A percentile compares a stretch with the other conserved stretches of the same genome.
Evolutionary conservation across 306 rosid genomes (phyloP).

Genomic region (Vicia sativa): DNA sequence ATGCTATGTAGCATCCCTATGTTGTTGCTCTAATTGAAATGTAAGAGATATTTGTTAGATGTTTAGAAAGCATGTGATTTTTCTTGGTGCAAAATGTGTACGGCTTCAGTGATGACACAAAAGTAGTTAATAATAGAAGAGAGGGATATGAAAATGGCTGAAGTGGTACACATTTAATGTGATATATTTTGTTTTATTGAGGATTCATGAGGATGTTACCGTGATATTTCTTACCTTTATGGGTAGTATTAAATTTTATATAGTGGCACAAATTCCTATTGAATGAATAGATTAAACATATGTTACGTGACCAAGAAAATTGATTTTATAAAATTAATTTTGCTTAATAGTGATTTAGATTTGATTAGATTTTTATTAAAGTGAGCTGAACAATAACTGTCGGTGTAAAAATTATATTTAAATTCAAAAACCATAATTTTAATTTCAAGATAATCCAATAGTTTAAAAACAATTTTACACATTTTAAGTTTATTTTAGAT

Average conservation of each 20-base stretch:
- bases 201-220: constrained; percentile 31
- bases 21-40: constrained; percentile 19
- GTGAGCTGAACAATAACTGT: no score
- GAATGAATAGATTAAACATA: no score
- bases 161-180: constrained; percentile 31
- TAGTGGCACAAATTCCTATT: no score
- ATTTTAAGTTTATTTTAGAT: no score
- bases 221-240: constrained; percentile 31
- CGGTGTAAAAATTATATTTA: no score
- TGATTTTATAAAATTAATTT: no score
- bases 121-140: constrained; percentile 27
- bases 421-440: no score
- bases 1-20: constrained; percentile 33
- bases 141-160: constrained; percentile 25
- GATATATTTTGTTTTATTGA: constrained; percentile 39
- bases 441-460: no score
- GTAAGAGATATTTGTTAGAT: constrained; percentile 31
- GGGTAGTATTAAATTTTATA: constrained; percentile 3
- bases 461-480: no score
- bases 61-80: constrained; percentile 35
- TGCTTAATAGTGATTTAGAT: no score
- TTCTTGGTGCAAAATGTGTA: constrained; percentile 38
- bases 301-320: no score
- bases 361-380: no score
- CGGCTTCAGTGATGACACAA: constrained; percentile 28